Base-by-base conservation (phyloP, 495 filamentous ascomycete species). In the Hamigera avellanea region DNA sequence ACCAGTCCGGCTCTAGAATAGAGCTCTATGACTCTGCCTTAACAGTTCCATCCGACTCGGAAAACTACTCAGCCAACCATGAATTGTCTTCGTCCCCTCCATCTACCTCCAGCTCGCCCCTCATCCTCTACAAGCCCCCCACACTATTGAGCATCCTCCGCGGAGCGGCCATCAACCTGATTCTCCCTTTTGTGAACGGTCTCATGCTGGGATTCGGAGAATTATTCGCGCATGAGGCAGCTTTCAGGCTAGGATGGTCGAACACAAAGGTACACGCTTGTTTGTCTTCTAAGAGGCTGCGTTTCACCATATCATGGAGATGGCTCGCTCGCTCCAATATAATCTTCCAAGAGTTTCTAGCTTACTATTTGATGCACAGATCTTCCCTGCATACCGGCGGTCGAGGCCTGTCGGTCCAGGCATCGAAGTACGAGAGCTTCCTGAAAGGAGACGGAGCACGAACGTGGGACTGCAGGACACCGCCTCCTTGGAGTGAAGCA, bases 141-240 rank as follows among this genome's bases (percentile, higher is more conserved):
- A 91, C 86, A 0, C 36, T 89, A 21, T 89, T 83, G 82, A 73
- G 82, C 19, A 52, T 99, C 26, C 35, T 95, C 33, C 78, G 89
- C 23, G 86, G 91, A 6, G 86, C 86, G 6, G 86, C 86, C 3
- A 96, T 99, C 61, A 99, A 99, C 55, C 65, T 99, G 6, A 41
- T 99, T 0, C 66, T 99, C 2, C 91, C 91, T 0, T 99, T 99
- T 43, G 76, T 99, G 48, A 99, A 99, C 59, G 91, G 91, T 14
- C 70, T 99, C 61, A 99, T 99, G 91, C 63, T 99, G 37, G 91
- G 91, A 4, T 94, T 99, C 51, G 91, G 91, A 15, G 91, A 99
- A 61, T 64, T 99, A 26, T 81, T 96, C 54, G 91, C 91, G 36
- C 88, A 99, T 54, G 91, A 99, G 62, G 75, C 83, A 8, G 91